These are phyloP conservation scores for Fusarium lateritium DNA, from an alignment of 2,329 filamentous ascomycete species.

Conservation along the genomic window DNA sequence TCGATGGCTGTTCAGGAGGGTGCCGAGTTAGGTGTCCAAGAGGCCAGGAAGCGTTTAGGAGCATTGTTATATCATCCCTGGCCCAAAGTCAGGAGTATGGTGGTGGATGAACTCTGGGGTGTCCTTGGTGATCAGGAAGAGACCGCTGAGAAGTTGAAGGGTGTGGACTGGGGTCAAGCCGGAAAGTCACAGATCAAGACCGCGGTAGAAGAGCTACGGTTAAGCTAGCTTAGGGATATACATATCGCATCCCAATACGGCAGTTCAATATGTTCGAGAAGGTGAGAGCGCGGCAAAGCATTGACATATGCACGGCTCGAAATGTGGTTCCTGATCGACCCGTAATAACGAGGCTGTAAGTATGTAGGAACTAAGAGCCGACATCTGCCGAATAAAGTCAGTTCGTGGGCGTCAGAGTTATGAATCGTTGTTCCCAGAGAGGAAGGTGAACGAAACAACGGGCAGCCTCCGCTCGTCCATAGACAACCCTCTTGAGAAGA, in stretches of 20 bases:
- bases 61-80: conserved; percentile 86
- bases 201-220: conserved; percentile 60
- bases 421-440: conserved; percentile 28
- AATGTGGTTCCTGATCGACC: conserved; percentile 45
- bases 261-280: conserved; percentile 23
- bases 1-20: conserved; percentile 47
- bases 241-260: conserved; percentile 22
- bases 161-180: conserved; percentile 72
- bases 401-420: conserved; percentile 10
- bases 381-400: conserved; percentile 25
- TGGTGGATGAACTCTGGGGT: conserved; percentile 73
- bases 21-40: conserved; percentile 57
- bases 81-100: conserved; percentile 76
- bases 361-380: conserved; percentile 9
- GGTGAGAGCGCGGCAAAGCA: conserved; percentile 11
- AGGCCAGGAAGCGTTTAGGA: conserved; percentile 77
- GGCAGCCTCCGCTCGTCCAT: not conserved
- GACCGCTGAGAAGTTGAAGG: conserved; percentile 58
- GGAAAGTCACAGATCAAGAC: conserved; percentile 62
- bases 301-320: conserved; percentile 21
- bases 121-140: conserved; percentile 53
- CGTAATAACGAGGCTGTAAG: conserved; percentile 12
- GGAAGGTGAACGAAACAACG: conserved; percentile 34
- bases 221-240: conserved; percentile 49
- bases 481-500: conserved; percentile 8